These are phyloP conservation scores for Hypoxylon perforatum DNA, from an alignment of 495 filamentous ascomycete species.

Conservation along the genomic window DNA sequence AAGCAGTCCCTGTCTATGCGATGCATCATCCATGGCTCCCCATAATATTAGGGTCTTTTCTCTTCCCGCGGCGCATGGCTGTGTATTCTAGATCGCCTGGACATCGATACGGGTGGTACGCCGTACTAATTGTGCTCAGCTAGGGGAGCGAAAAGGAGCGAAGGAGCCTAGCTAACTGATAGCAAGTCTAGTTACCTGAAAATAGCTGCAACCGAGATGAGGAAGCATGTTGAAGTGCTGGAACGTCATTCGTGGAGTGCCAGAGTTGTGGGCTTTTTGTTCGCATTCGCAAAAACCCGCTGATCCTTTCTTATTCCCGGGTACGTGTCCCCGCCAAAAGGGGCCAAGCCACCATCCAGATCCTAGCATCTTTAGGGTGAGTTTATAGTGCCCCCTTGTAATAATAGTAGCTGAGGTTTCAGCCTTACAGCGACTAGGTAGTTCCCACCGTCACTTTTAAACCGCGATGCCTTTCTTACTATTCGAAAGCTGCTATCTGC, in stretches of 20 bases:
- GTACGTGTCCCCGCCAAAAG: not conserved
- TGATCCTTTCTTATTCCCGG: conserved; percentile 1
- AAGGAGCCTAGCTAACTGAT: not conserved
- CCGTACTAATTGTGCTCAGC: not conserved
- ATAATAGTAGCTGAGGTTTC: not conserved
- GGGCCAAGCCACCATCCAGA: not conserved
- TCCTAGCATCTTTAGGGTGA: not conserved
- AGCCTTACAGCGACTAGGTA: not conserved
- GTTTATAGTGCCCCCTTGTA: not conserved
- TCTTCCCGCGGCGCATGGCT: not conserved
- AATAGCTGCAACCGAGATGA: not conserved
- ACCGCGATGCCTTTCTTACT: too few relatives aligned
- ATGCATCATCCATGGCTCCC: not conserved
- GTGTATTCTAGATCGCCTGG: not conserved
- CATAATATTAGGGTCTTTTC: not conserved
- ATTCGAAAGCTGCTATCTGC: too few relatives aligned
- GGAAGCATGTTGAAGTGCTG: not conserved
- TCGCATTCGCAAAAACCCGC: not conserved
- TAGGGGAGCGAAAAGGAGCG: not conserved
- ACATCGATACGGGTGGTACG: too few relatives aligned
- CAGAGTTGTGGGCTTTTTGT: not conserved
- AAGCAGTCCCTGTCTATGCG: not conserved
- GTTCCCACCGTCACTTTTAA: too few relatives aligned
- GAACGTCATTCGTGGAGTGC: not conserved
- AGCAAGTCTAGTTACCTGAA: too few relatives aligned